Percentiles rank a stretch among this genome's conserved stretches.
Evolutionary conservation across 2,329 filamentous ascomycete species (phyloP).

Genomic region (Periconia sp.): DNA sequence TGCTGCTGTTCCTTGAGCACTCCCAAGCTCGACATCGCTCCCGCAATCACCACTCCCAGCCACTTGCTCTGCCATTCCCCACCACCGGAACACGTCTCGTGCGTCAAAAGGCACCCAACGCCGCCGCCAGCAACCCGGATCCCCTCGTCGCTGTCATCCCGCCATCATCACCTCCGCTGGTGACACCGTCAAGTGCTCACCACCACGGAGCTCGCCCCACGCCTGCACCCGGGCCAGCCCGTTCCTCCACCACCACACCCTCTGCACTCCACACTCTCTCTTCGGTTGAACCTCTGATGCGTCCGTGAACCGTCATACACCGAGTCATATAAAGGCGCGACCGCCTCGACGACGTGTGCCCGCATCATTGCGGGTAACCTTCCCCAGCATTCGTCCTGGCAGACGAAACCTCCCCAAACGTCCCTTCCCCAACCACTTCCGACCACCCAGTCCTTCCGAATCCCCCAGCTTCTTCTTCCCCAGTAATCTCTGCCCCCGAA

Average conservation of each 20-base stretch:
- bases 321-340: slow-evolving; percentile 23
- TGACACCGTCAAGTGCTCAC: slow-evolving; percentile 29
- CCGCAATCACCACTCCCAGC: not conserved
- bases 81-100: no score
- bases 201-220: slow-evolving; percentile 17
- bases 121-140: not conserved
- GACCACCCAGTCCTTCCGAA: slow-evolving; percentile 69
- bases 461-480: slow-evolving; percentile 55
- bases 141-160: slow-evolving; percentile 4
- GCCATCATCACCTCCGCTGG: slow-evolving; percentile 18
- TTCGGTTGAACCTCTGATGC: slow-evolving; percentile 18
- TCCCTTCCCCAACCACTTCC: slow-evolving; percentile 68
- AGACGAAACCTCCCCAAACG: slow-evolving; percentile 66
- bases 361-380: slow-evolving; percentile 41
- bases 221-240: slow-evolving; percentile 4
- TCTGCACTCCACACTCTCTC: slow-evolving; percentile 16
- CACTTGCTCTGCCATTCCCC: no score
- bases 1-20: not conserved
- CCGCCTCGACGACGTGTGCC: slow-evolving; percentile 27
- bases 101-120: no score
- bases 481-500: slow-evolving; percentile 40
- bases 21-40: no score
- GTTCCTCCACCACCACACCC: no score
- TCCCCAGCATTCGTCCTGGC: slow-evolving; percentile 68
- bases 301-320: slow-evolving; percentile 16